Evolutionary conservation across 306 rosid genomes (phyloP).

Genomic region (Prosopis cineraria): DNA sequence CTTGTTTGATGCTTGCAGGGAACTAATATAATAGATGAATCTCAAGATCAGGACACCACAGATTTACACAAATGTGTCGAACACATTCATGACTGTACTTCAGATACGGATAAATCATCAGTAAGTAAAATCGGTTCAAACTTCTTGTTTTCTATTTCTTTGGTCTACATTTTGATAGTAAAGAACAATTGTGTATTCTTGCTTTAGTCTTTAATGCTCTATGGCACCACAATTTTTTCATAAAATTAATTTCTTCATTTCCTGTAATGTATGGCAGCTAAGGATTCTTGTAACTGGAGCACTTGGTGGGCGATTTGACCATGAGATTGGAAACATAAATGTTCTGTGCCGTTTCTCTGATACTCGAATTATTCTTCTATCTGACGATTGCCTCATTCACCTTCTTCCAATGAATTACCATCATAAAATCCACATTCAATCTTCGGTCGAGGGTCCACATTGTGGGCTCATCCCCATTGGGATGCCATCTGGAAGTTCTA

Average conservation of each 20-base stretch:
- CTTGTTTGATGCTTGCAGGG: constrained; percentile 63
- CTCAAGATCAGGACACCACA: constrained; percentile 93
- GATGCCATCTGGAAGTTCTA: constrained; percentile 76
- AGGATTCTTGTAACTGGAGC: constrained; percentile 92
- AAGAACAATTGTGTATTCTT: constrained; percentile 7
- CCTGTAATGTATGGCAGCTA: constrained; percentile 50
- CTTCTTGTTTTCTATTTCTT: constrained; percentile 17
- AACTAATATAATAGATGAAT: constrained; percentile 70
- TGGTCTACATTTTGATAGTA: constrained; percentile 12
- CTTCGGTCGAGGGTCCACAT: constrained; percentile 88
- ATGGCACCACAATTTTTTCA: neutral
- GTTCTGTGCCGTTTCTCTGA: constrained; percentile 73
- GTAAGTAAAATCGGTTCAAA: constrained; percentile 52
- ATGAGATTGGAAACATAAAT: constrained; percentile 90
- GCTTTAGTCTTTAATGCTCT: constrained; percentile 10
- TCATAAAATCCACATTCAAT: constrained; percentile 74
- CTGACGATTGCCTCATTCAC: constrained; percentile 82
- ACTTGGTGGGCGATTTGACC: constrained; percentile 98
- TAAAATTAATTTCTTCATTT: neutral
- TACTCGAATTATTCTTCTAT: constrained; percentile 69
- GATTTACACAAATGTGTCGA: constrained; percentile 90
- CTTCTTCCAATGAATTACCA: constrained; percentile 73
- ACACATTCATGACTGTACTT: constrained; percentile 53
- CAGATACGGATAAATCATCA: constrained; percentile 50
- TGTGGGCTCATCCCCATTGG: constrained; percentile 95